These are phyloP conservation scores for Triangularia verruculosa DNA, from an alignment of 2,329 filamentous ascomycete species.

Conservation along the genomic window DNA sequence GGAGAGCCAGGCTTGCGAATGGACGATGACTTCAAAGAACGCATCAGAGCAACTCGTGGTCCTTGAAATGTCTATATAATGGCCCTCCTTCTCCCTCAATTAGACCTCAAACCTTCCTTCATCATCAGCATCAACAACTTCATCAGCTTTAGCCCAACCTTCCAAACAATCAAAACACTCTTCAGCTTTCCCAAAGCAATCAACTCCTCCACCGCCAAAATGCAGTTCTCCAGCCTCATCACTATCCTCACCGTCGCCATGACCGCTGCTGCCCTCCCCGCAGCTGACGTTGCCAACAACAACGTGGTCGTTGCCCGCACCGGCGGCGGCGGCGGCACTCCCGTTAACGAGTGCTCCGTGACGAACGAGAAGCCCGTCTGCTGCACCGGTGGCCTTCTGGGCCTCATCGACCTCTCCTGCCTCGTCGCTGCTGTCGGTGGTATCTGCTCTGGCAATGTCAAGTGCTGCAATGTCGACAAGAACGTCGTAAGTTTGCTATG, in stretches of 20 bases:
- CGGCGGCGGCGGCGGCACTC: neutral
- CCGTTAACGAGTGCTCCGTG: neutral
- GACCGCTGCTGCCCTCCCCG: neutral
- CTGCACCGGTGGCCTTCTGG: neutral
- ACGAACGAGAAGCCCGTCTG: neutral
- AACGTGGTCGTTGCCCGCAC: neutral
- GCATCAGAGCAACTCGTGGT: too few relatives aligned
- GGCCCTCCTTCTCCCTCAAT: neutral
- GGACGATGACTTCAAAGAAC: neutral
- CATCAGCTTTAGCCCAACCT: neutral
- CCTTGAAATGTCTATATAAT: neutral
- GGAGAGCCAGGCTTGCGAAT: neutral
- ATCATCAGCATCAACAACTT: neutral
- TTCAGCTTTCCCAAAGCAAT: neutral
- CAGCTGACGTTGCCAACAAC: neutral
- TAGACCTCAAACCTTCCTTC: neutral
- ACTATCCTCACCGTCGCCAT: neutral
- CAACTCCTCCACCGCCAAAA: neutral
- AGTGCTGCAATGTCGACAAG: neutral
- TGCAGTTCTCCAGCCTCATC: conserved; percentile 3
- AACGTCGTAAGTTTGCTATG: too few relatives aligned
- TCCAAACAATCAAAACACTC: neutral
- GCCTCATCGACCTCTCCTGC: neutral
- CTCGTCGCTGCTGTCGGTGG: neutral
- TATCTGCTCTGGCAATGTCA: neutral